A percentile compares a stretch with the other conserved stretches of the same genome.
phyloP scores from a whole-genome alignment of 176 grass and related monocot genomes.

The Bromus sterilis region DNA sequence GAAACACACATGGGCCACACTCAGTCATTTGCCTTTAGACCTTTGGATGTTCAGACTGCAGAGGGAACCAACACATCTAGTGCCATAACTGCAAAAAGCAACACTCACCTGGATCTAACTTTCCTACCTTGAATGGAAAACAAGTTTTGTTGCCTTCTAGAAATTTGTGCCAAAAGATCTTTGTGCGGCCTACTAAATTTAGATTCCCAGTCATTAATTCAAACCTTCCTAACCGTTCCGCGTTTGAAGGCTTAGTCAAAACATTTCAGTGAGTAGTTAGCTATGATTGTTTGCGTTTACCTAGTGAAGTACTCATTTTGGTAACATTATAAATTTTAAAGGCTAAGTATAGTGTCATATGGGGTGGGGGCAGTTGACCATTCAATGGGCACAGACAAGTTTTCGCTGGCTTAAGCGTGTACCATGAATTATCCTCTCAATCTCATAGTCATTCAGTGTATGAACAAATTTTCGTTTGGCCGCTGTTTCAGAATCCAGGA shows the following conservation, averaged over 20 bases:
- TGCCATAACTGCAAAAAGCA: not conserved
- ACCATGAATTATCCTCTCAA: not conserved
- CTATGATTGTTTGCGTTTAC: not conserved
- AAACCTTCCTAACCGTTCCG: not conserved
- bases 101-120: not conserved
- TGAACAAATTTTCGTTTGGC: slow-evolving; percentile 9
- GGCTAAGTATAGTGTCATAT: not conserved
- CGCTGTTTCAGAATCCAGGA: slow-evolving; percentile 70
- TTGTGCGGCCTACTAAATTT: not conserved
- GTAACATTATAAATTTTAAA: not conserved
- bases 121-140: not conserved
- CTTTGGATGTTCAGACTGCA: not conserved
- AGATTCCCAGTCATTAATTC: not conserved
- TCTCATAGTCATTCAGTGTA: not conserved
- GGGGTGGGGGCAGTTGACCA: too few relatives aligned
- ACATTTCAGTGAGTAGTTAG: not conserved
- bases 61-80: not conserved
- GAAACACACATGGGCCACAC: too few relatives aligned
- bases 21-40: not conserved
- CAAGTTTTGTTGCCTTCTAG: not conserved
- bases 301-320: not conserved
- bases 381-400: not conserved
- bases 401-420: not conserved
- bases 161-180: not conserved
- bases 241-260: not conserved